Evolutionary conservation across 805 yeast species (phyloP), one percentile per base, ranked within the genome.

Genomic region (Ogataea minuta): DNA sequence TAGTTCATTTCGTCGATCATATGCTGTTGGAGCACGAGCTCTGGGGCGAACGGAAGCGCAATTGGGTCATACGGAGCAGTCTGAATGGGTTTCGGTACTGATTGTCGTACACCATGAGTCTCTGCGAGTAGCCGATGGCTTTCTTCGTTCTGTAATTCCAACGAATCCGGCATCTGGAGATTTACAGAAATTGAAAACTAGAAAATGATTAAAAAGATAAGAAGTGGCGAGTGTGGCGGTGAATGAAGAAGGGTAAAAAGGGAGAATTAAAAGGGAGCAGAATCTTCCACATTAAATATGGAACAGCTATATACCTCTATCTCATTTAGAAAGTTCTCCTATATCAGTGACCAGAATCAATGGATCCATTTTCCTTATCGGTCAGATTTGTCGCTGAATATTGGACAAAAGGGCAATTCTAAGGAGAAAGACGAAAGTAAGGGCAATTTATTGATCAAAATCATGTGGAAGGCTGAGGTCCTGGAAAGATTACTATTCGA

Each of bases 311-410:
- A 34, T 34, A 31, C 36, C 25, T 40, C 50, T 17, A 27, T 49
- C 32, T 43, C 50, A 1, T 28, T 54, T 17, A 40, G 56, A 31
- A 53, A 52, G 38, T 46, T 53, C 20, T 53, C 58, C 3, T 48
- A 41, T 23, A 31, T 44, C 14, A 44, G 46, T 25, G 45, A 43
- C 9, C 39, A 47, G 9, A 41, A 36, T 8, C 33, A 39, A n/a
- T 54, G 59, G 60, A 36, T 45, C 4, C 59, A 53, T 30, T 50
- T 55, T 28, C 57, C 61, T 3, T 49, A 52, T 30, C 34, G 51
- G 13, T 50, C 60, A 6, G 53, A 51, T 14, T 44, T 54, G 14
- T 36, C 49, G 5, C 28, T 56, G 25, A 44, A 43, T 14, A 33
- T 54, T 23, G 49, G 31, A 2, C 41, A 31, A 13, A 39, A 34